A percentile compares a stretch with the other conserved stretches of the same genome.
phyloP scores from a whole-genome alignment of 2,329 filamentous ascomycete species.

The Venturia asperata region DNA sequence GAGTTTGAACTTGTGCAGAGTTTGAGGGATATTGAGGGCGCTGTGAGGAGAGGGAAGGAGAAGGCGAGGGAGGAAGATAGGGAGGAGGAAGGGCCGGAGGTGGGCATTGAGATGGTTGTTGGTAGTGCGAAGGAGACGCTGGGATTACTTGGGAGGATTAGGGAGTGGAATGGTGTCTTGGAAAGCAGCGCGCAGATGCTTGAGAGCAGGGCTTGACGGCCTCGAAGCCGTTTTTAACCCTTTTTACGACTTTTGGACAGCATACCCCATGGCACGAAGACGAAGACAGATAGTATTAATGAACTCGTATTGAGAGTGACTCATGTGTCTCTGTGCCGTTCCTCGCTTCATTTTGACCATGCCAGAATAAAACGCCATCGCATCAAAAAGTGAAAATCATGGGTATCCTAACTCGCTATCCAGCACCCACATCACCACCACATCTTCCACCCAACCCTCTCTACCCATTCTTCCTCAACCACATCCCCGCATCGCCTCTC shows the following conservation, averaged over 20 bases:
- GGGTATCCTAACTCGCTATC: constrained; percentile 1
- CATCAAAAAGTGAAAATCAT: not conserved
- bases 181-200: constrained; percentile 27
- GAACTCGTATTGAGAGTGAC: not conserved
- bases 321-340: not conserved
- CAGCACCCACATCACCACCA: not conserved
- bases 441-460: no score
- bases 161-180: constrained; percentile 30
- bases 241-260: not conserved
- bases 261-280: constrained; percentile 3
- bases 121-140: constrained; percentile 28
- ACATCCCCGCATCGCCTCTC: not conserved
- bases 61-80: constrained; percentile 22
- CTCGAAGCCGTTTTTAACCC: no score
- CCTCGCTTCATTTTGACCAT: not conserved
- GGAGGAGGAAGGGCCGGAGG: constrained; percentile 26
- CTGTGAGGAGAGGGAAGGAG: constrained; percentile 27
- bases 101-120: constrained; percentile 30
- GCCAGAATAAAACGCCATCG: not conserved
- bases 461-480: not conserved
- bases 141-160: constrained; percentile 27
- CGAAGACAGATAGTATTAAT: not conserved
- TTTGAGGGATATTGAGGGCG: constrained; percentile 24
- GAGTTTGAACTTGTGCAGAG: constrained; percentile 7
- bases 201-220: not conserved